These are phyloP conservation scores for Yarrowia alimentaria DNA, from an alignment of 805 yeast species.

Conservation along the genomic window DNA sequence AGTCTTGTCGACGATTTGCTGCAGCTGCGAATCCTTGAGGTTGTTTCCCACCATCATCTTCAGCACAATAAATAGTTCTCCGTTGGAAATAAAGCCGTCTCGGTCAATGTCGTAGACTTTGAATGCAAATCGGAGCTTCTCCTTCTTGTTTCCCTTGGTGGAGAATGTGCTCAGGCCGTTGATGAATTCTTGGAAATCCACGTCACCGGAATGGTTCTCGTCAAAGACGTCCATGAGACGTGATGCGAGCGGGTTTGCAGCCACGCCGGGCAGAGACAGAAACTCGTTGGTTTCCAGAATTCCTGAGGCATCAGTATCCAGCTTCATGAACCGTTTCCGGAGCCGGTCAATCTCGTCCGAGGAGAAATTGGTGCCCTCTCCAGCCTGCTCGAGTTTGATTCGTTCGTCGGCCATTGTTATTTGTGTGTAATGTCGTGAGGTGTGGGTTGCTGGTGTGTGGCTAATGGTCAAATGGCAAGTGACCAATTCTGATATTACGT, in stretches of 20 bases:
- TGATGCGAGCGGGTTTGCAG: conserved; percentile 82
- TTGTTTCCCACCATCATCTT: conserved; percentile 97
- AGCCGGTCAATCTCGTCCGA: conserved; percentile 88
- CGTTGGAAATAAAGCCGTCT: conserved; percentile 93
- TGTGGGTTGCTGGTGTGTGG: neutral
- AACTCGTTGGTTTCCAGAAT: conserved; percentile 89
- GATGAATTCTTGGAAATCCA: conserved; percentile 94
- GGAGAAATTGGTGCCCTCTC: conserved; percentile 26
- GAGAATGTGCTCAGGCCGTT: conserved; percentile 84
- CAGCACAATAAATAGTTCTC: conserved; percentile 86
- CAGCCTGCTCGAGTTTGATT: conserved; percentile 20
- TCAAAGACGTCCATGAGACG: conserved; percentile 94
- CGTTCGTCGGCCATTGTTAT: conserved; percentile 19
- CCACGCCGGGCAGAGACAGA: conserved; percentile 87
- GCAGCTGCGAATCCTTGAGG: conserved; percentile 79
- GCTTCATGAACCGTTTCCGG: conserved; percentile 89
- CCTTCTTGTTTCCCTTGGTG: conserved; percentile 74
- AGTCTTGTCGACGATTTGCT: conserved; percentile 95
- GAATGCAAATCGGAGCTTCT: conserved; percentile 84
- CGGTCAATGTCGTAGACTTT: conserved; percentile 92
- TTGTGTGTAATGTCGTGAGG: neutral
- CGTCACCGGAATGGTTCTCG: conserved; percentile 85
- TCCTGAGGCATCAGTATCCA: conserved; percentile 91
- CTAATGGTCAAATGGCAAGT: conserved; percentile 3
- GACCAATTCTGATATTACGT: neutral